These are phyloP conservation scores for Coemansia sp. DNA, from an alignment of 192 early-diverging fungal genomes.

Conservation along the genomic window DNA sequence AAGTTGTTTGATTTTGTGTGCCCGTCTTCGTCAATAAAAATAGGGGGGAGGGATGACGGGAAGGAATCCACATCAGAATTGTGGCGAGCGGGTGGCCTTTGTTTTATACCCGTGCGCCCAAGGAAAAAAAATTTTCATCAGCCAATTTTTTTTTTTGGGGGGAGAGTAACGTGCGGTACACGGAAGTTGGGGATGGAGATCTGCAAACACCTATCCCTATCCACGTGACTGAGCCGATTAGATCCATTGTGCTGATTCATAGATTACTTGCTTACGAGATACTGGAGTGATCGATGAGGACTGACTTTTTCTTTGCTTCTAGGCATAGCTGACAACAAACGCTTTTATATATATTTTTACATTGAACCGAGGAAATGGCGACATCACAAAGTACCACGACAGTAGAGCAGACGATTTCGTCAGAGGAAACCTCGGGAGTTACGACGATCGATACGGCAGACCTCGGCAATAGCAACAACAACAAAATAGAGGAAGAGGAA, in stretches of 20 bases:
- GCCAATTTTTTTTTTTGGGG: neutral
- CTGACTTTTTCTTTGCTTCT: neutral
- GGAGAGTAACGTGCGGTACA: neutral
- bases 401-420: constrained; percentile 4
- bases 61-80: constrained; percentile 27
- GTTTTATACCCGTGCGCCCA: constrained; percentile 32
- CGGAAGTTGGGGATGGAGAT: constrained; percentile 1
- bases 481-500: constrained; percentile 15
- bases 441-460: constrained; percentile 44
- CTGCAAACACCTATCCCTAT: neutral
- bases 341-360: neutral
- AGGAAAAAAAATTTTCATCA: constrained; percentile 21
- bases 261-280: constrained; percentile 2
- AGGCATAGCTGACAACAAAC: neutral
- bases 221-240: neutral
- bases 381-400: neutral
- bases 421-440: neutral
- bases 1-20: constrained; percentile 26
- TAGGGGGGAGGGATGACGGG: constrained; percentile 44
- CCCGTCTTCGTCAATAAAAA: constrained; percentile 34
- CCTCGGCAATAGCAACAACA: constrained; percentile 1
- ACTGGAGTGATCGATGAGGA: neutral
- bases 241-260: neutral
- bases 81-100: neutral
- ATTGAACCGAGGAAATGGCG: neutral